Evolutionary conservation across 108 stramenopile genomes (phyloP).

Genomic region (Nitzschia sp.): DNA sequence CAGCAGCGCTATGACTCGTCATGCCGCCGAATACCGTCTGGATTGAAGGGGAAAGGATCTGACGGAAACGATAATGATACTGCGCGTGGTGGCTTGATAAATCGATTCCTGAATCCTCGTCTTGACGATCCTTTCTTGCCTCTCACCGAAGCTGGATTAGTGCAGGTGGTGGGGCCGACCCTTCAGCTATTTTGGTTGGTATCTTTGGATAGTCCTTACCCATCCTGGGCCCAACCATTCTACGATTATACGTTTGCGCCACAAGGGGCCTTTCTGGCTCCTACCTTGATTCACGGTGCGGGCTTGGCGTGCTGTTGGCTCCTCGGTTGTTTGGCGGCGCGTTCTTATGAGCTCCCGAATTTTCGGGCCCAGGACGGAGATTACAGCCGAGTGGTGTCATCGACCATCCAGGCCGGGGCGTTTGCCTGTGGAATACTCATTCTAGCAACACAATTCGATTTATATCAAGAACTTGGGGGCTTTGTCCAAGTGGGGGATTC

Average conservation of each 20-base stretch:
- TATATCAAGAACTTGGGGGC: slow-evolving; percentile 56
- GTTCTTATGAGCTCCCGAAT: slow-evolving; percentile 59
- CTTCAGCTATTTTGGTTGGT: slow-evolving; percentile 64
- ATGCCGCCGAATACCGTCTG: too few relatives aligned
- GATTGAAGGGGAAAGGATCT: not conserved
- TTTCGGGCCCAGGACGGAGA: slow-evolving; percentile 31
- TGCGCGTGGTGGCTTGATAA: not conserved
- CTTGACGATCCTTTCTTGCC: slow-evolving; percentile 78
- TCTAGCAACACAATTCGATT: slow-evolving; percentile 71
- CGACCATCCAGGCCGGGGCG: slow-evolving; percentile 65
- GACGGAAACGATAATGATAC: not conserved
- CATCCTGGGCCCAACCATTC: slow-evolving; percentile 71
- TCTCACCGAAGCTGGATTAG: slow-evolving; percentile 61
- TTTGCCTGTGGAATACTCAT: slow-evolving; percentile 77
- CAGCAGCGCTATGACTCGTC: too few relatives aligned
- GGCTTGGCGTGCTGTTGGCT: slow-evolving; percentile 79
- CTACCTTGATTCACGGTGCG: slow-evolving; percentile 77
- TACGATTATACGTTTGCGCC: slow-evolving; percentile 34
- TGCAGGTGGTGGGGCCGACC: slow-evolving; percentile 75
- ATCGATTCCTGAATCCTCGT: slow-evolving; percentile 62
- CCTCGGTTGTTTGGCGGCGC: slow-evolving; percentile 67
- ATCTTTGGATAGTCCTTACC: slow-evolving; percentile 50
- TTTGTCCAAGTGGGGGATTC: slow-evolving; percentile 72
- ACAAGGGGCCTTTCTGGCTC: slow-evolving; percentile 73
- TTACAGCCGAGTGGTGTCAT: slow-evolving; percentile 49